Evolutionary conservation across 345 rosid genomes (phyloP).

Genomic region (Geranium brycei): DNA sequence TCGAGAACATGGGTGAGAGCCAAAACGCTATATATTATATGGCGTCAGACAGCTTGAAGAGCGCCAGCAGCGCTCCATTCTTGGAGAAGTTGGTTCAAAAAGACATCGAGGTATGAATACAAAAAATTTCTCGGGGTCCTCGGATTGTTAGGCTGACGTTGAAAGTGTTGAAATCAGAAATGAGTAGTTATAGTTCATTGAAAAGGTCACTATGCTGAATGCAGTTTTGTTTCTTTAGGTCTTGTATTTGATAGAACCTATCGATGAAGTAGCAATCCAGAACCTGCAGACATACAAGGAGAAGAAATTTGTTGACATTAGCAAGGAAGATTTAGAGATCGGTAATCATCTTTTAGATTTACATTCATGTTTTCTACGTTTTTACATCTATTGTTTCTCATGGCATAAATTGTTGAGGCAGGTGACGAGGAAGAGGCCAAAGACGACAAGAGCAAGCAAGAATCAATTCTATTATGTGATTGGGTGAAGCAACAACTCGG

Average conservation of each 20-base stretch:
- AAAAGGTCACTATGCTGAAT: neutral
- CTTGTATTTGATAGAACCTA: conserved; percentile 81
- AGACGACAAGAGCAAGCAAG: conserved; percentile 78
- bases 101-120: conserved; percentile 58
- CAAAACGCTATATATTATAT: conserved; percentile 91
- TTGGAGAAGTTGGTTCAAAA: conserved; percentile 89
- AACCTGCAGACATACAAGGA: conserved; percentile 92
- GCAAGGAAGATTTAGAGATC: conserved; percentile 93
- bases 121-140: too few relatives aligned
- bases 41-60: conserved; percentile 85
- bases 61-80: conserved; percentile 92
- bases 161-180: too few relatives aligned
- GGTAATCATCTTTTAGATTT: conserved; percentile 32
- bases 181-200: too few relatives aligned
- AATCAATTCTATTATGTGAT: conserved; percentile 70
- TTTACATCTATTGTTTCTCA: conserved; percentile 1
- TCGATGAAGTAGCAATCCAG: conserved; percentile 96
- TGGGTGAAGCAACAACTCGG: conserved; percentile 98
- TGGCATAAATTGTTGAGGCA: conserved; percentile 8
- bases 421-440: conserved; percentile 94
- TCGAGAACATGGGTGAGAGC: conserved; percentile 89
- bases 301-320: conserved; percentile 94
- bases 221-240: conserved; percentile 34
- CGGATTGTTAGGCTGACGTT: too few relatives aligned
- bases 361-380: neutral